Conservation (phyloP, 2,329 filamentous ascomycete species). For the Elsinoe necatrix region DNA sequence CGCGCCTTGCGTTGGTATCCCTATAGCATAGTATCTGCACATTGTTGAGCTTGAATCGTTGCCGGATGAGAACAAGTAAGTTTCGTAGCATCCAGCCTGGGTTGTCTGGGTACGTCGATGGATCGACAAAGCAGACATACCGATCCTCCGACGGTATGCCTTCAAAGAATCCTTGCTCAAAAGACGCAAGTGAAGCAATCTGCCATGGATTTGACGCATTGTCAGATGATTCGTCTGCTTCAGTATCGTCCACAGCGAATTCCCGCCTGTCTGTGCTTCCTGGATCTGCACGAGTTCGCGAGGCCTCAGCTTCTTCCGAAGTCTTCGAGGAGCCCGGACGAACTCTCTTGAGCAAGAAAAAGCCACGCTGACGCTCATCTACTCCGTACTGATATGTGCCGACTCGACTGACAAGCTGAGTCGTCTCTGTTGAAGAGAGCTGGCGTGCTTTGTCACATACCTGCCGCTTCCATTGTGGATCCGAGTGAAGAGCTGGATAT, state of each 20-base stretch:
- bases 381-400: constrained; percentile 80
- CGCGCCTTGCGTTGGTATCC: constrained; percentile 67
- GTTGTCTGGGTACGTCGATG: constrained; percentile 78
- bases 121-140: constrained; percentile 82
- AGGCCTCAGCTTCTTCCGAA: constrained; percentile 4
- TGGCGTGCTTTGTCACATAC: constrained; percentile 18
- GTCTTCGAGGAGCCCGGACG: constrained; percentile 23
- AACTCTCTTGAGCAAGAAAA: constrained; percentile 84
- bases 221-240: constrained; percentile 43
- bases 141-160: constrained; percentile 61
- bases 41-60: constrained; percentile 67
- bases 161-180: constrained; percentile 82
- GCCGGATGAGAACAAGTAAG: constrained; percentile 71
- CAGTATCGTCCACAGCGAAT: constrained; percentile 37
- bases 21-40: constrained; percentile 86
- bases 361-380: constrained; percentile 80
- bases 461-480: constrained; percentile 67
- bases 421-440: constrained; percentile 62
- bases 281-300: background rate
- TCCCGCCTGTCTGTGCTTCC: background rate
- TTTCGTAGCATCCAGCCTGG: constrained; percentile 93
- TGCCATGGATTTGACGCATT: constrained; percentile 58
- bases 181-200: constrained; percentile 65
- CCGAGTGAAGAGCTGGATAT: constrained; percentile 85
- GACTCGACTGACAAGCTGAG: constrained; percentile 68